Evolutionary conservation across 2,329 filamentous ascomycete species (phyloP).

Genomic region (Cladophialophora bantiana): DNA sequence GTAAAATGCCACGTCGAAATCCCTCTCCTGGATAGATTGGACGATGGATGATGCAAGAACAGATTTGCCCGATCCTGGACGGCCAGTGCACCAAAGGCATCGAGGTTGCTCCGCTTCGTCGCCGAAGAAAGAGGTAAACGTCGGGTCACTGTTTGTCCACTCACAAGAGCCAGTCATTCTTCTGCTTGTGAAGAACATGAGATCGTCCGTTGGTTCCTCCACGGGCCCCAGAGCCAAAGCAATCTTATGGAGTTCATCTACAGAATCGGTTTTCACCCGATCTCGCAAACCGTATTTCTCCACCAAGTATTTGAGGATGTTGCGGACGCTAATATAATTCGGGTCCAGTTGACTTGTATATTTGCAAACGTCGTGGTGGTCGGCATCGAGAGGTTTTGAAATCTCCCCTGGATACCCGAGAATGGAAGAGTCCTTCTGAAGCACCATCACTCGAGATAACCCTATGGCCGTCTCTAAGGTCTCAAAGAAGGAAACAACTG

Average conservation of each 20-base stretch:
- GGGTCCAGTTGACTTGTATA: conserved; percentile 40
- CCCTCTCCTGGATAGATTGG: conserved; percentile 34
- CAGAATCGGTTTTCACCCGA: no score
- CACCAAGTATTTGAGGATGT: background rate
- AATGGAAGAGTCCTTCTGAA: conserved; percentile 52
- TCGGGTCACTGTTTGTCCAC: conserved; percentile 9
- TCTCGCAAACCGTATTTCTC: no score
- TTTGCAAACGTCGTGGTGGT: conserved; percentile 41
- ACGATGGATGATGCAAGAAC: conserved; percentile 40
- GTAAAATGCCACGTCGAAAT: conserved; percentile 40
- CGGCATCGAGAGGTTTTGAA: conserved; percentile 46
- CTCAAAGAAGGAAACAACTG: conserved; percentile 57
- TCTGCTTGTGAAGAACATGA: conserved; percentile 16
- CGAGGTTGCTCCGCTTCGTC: conserved; percentile 11
- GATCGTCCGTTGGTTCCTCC: conserved; percentile 26
- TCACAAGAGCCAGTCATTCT: conserved; percentile 27
- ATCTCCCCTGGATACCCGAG: conserved; percentile 54
- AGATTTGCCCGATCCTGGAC: conserved; percentile 46
- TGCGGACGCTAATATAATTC: conserved; percentile 37
- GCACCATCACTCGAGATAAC: background rate
- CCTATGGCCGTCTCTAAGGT: conserved; percentile 41
- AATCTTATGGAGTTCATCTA: no score
- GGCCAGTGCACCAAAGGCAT: conserved; percentile 43
- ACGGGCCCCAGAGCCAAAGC: background rate
- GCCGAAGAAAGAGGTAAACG: conserved; percentile 15